Percentiles rank a stretch among this genome's conserved stretches.
These are phyloP conservation scores for Chaetomiaceae sp. DNA, from an alignment of 2,329 filamentous ascomycete species.

Conservation along the genomic window DNA sequence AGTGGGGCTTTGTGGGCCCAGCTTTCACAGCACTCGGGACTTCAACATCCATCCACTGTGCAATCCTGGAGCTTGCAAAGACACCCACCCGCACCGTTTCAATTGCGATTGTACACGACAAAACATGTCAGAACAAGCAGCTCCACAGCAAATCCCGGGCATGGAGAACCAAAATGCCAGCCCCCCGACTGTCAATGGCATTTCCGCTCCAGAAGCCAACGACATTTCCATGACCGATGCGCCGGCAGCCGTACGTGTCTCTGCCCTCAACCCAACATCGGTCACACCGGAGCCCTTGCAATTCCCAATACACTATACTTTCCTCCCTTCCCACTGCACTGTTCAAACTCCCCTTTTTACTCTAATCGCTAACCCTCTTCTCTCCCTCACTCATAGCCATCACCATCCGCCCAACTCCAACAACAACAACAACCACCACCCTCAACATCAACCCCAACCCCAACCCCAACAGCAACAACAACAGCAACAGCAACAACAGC, in stretches of 20 bases:
- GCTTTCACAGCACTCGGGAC: background rate
- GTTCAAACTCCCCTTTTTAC: background rate
- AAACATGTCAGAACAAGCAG: slow-evolving; percentile 10
- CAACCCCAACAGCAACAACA: slow-evolving; percentile 15
- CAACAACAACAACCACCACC: slow-evolving; percentile 5
- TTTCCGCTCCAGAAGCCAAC: background rate
- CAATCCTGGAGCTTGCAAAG: background rate
- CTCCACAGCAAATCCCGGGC: background rate
- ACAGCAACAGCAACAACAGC: slow-evolving; percentile 9
- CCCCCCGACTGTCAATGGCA: background rate
- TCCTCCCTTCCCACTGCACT: background rate
- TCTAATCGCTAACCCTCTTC: background rate
- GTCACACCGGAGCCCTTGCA: no score
- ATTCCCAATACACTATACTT: no score
- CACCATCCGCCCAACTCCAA: background rate
- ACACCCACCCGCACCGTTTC: background rate
- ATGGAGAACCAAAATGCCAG: background rate
- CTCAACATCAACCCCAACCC: slow-evolving; percentile 13
- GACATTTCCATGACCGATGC: slow-evolving; percentile 19
- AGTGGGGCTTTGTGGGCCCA: slow-evolving; percentile 10
- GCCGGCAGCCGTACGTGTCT: slow-evolving; percentile 10
- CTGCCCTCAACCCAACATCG: no score
- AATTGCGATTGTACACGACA: background rate
- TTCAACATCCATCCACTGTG: background rate
- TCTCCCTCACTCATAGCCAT: background rate